These are phyloP conservation scores for Alternaria brassicae DNA, from an alignment of 2,329 filamentous ascomycete species.

Conservation along the genomic window DNA sequence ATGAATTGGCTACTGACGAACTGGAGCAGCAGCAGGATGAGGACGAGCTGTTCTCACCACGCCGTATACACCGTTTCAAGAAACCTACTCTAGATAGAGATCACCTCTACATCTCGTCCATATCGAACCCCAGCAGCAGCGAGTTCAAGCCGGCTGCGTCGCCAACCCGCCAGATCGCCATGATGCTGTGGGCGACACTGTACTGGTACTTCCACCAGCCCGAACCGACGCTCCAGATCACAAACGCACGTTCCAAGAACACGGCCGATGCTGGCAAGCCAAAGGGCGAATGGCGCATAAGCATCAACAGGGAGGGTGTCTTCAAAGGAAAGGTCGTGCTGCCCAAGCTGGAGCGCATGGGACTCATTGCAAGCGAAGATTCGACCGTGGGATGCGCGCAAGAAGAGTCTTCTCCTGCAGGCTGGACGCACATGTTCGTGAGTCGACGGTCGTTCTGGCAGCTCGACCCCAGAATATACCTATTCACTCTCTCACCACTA, in stretches of 20 bases:
- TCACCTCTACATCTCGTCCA: constrained; percentile 88
- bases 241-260: constrained; percentile 66
- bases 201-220: constrained; percentile 98
- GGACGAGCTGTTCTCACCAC: constrained; percentile 38
- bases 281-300: constrained; percentile 84
- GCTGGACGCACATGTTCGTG: constrained; percentile 83
- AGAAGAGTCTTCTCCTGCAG: constrained; percentile 67
- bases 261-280: constrained; percentile 75
- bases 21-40: constrained; percentile 46
- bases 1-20: constrained; percentile 33
- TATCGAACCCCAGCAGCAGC: constrained; percentile 79
- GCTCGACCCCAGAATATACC: constrained; percentile 81
- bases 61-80: constrained; percentile 69
- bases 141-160: constrained; percentile 83
- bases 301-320: constrained; percentile 85
- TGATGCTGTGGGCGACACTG: constrained; percentile 94
- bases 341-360: constrained; percentile 93
- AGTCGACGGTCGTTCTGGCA: constrained; percentile 89
- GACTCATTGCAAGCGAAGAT: constrained; percentile 77
- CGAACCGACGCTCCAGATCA: constrained; percentile 70
- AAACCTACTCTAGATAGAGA: constrained; percentile 79
- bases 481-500: constrained; percentile 79
- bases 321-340: constrained; percentile 83
- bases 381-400: constrained; percentile 73
- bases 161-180: constrained; percentile 86